Evolutionary conservation across 2,329 filamentous ascomycete species (phyloP), one percentile per base, ranked within the genome.

Genomic region (Dothidotthia symphoricarpi): DNA sequence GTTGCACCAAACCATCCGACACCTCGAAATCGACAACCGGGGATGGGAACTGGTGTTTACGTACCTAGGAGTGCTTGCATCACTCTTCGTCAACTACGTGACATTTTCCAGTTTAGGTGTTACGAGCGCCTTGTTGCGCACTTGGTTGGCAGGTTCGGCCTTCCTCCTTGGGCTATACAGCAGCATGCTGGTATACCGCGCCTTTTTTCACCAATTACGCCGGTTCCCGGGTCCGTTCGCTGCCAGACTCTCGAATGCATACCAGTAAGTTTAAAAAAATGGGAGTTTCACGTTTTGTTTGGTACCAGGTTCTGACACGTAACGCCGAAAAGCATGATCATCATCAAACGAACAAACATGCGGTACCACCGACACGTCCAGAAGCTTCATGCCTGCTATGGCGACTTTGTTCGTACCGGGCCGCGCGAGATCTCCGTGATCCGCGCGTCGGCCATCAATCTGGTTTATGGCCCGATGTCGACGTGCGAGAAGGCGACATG

Each of bases 381-480:
- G 14, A 13, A 28, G 26, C 26, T 28, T 13, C 26, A 28, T 28
- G 26, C 26, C 14, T 28, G 26, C 14, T 57, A 59, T 29, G 56
- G 56, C 13, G 41, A 57, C 27, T 46, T 57, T 38, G 47, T 57
- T 6, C 45, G 52, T 16, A 22, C 22, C 4, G 31, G 44, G 6
- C 44, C 44, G 15, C 34, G 36, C 11, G 44, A 47, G 27, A 19
- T 47, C 6, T 40, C 44, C 10, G 32, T 47, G 9, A 29, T 37
- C 5, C 40, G 43, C 15, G 28, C 36, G 12, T 25, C 25, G 3
- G 44, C 40, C 6, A 39, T 47, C 13, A 15, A 29, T 12, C 40
- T 30, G 5, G 36, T 56, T 14, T 39, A 47, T 12, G 41, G 41
- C 4, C 29, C 45, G 10, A 31, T 29, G 12, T 42, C 48, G 3